Conservation (phyloP, 441 rosid genomes). For the Breynia disticha region DNA sequence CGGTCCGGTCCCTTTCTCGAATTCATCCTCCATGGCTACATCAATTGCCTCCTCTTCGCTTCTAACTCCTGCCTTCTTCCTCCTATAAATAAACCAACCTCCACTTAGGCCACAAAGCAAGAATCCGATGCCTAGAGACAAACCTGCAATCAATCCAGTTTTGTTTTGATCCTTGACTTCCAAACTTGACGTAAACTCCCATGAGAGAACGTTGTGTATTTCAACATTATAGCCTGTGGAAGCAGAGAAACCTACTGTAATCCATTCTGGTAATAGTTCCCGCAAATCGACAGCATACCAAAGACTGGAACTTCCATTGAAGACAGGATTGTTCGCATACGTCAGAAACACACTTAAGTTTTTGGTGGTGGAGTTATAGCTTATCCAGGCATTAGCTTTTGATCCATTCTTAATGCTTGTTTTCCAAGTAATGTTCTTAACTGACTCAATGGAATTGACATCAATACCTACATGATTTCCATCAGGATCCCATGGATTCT, state of each 20-base stretch:
- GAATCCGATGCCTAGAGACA: slow-evolving; percentile 23
- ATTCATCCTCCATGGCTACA: slow-evolving; percentile 29
- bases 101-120: slow-evolving; percentile 23
- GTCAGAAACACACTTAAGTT: slow-evolving; percentile 38
- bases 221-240: slow-evolving; percentile 35
- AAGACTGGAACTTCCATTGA: slow-evolving; percentile 29
- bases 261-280: slow-evolving; percentile 29
- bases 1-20: slow-evolving; percentile 24
- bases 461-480: slow-evolving; percentile 41
- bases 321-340: slow-evolving; percentile 29
- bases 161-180: slow-evolving; percentile 4
- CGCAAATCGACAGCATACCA: slow-evolving; percentile 27
- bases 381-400: slow-evolving; percentile 40
- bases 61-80: slow-evolving; percentile 9
- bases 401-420: slow-evolving; percentile 30
- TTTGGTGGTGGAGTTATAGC: slow-evolving; percentile 32
- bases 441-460: slow-evolving; percentile 34
- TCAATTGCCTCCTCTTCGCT: slow-evolving; percentile 21
- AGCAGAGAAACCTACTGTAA: slow-evolving; percentile 50
- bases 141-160: slow-evolving; percentile 24
- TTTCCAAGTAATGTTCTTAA: slow-evolving; percentile 22
- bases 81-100: slow-evolving; percentile 22
- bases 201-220: slow-evolving; percentile 29
- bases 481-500: slow-evolving; percentile 34
- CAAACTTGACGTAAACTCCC: slow-evolving; percentile 42